Evolutionary conservation across 257 asterid genomes (phyloP).

Genomic region (Ilex asprella): DNA sequence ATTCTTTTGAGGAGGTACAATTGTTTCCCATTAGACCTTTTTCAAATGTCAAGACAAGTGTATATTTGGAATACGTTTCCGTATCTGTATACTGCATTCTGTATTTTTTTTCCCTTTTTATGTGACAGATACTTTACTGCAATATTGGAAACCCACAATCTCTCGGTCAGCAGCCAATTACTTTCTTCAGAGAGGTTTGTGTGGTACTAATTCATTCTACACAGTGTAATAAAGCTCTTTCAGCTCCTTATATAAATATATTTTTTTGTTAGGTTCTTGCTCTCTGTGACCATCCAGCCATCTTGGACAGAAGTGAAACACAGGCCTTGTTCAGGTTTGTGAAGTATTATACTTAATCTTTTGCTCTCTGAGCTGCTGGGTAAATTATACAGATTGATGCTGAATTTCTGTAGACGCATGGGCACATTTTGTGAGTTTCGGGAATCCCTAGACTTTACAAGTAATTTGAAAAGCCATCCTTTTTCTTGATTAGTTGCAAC

Average conservation of each 20-base stretch:
- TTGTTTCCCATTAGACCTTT: background rate
- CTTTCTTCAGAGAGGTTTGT: background rate
- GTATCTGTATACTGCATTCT: background rate
- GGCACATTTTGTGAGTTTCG: too few relatives aligned
- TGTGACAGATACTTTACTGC: background rate
- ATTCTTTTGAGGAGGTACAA: conserved; percentile 56
- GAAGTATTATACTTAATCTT: too few relatives aligned
- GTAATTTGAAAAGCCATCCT: too few relatives aligned
- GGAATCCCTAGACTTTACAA: too few relatives aligned
- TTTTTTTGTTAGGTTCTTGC: background rate
- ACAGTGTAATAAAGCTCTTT: background rate
- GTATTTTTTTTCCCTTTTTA: background rate
- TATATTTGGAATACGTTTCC: background rate
- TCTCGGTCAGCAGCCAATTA: background rate
- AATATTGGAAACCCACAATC: background rate
- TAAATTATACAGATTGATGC: too few relatives aligned
- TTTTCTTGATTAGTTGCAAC: too few relatives aligned
- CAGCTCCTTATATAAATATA: background rate
- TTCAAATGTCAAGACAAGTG: background rate
- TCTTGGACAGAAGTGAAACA: background rate
- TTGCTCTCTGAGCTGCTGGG: too few relatives aligned
- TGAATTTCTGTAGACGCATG: too few relatives aligned
- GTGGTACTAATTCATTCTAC: background rate
- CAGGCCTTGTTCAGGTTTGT: background rate
- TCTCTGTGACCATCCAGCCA: background rate